Base-by-base conservation (phyloP, 805 yeast genomes). In the Metschnikowia arizonensis region DNA sequence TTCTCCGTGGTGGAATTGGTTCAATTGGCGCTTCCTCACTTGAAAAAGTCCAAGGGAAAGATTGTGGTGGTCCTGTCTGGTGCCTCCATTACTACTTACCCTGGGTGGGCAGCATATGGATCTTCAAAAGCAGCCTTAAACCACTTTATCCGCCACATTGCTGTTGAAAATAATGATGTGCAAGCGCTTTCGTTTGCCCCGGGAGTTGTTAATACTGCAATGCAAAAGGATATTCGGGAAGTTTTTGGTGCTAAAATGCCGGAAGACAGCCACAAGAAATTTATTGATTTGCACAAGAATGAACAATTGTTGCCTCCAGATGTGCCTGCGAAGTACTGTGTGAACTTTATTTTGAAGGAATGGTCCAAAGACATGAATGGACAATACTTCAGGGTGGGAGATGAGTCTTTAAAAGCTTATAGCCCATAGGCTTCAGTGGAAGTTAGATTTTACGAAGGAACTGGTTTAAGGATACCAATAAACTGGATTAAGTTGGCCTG, bases 21-120 rank as follows among this genome's bases (percentile, higher is more conserved):
- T 9, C 62, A 68, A 42, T 57, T 65, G 29, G 65, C 85, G 0
- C 62, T 86, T 37, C 89, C 91, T 0, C 67, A 75, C 30, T 67
- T 91, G 51, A 65, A 77, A 31, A 61, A 69, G 41, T 50, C 79
- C 3, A 65, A 74, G 11, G 96, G 96, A 0, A 75, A 71, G 33
- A 73, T 85, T 30, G 71, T 91, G n/a, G 79, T 84, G 45, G 96
- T 90, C 0, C 85, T 95, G 15, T 87, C 96, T 1, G 97, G 97
- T 5, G 97, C 98, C 0, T 76, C 95, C 15, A 73, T 76, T 1
- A 76, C 72, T 43, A 68, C 82, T 15, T 72, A 63, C 49, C 59
- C 72, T 50, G 93, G 88, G 0, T 91, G 97, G 97, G 84, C 85
- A 14, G 95, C 96, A 4, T 91, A 91, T 57, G 96, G 97, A 1